Base-by-base conservation (phyloP, 345 rosid species). In the Geranium brycei region DNA sequence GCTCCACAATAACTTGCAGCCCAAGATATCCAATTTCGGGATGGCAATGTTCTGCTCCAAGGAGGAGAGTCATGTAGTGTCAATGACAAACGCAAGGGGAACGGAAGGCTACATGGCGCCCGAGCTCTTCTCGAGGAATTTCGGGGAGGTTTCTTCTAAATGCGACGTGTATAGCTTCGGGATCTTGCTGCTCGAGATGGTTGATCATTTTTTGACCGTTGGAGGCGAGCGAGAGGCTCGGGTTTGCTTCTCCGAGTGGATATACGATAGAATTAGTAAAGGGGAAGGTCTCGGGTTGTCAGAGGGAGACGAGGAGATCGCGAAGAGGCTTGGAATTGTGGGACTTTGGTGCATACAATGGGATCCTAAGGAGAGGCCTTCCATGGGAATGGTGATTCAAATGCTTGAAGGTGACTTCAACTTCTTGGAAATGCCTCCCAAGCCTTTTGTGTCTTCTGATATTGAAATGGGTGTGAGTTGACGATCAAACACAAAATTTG, bases 21-120 rank as follows among this genome's bases (percentile, higher is more conserved):
- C 75, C 51, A 72, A 72, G 60, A 63, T 72, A 57, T 58, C 75
- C 2, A 71, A 72, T 63, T 67, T 67, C 11, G 71, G 75, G 8
- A 59, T 72, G 4, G 71, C 71, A 32, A 67, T 58, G 19, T 18
- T 72, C 11, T 67, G 61, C 19, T 31, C 41, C 0, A 66, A 57
- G 69, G 69, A 61, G 7, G 8, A 2, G 2, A 61, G 61, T n/a
- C n/a, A n/a, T 11, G n/a, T 28, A 5, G 65, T 66, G 4, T 65
- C 69, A 2, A 32, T 69, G 58, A 69, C 72, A 19, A 58, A 35
- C 7, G 68, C 64, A 4, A 64, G 73, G 51, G 73, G 68, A 13
- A 69, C 64, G 0, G 51, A 18, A 41, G 68, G 68, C 0, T 70
- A 64, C 35, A 70, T 59, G 19, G 64, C 73, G 16, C 73, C 68